Conservation (phyloP, 2,329 filamentous ascomycete genomes). For the Epichloe coenophiala region DNA sequence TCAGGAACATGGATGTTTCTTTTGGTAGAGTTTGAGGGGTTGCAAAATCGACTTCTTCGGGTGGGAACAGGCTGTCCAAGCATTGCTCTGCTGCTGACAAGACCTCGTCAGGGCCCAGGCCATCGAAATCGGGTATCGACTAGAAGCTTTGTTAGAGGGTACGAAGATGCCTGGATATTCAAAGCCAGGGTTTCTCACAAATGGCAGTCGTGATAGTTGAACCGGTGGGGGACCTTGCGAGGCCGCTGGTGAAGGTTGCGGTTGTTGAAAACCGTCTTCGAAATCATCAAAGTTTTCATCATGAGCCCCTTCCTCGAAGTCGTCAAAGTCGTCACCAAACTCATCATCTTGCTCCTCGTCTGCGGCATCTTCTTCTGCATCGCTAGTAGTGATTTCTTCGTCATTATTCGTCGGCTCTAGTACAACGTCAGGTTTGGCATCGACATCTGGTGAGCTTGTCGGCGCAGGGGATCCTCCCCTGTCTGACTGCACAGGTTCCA, state of each 20-base stretch:
- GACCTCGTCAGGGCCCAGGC: slow-evolving; percentile 47
- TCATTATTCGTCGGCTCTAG: slow-evolving; percentile 10
- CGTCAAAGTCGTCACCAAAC: slow-evolving; percentile 48
- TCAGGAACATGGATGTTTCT: slow-evolving; percentile 60
- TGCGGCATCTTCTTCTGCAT: neutral
- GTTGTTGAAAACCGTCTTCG: slow-evolving; percentile 55
- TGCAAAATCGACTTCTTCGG: slow-evolving; percentile 38
- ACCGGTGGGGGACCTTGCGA: slow-evolving; percentile 19
- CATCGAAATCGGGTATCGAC: slow-evolving; percentile 56
- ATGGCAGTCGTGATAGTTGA: slow-evolving; percentile 29
- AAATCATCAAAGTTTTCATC: slow-evolving; percentile 54
- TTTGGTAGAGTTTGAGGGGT: slow-evolving; percentile 36
- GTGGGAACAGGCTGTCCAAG: slow-evolving; percentile 51
- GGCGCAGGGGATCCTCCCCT: neutral
- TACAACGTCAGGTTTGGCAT: slow-evolving; percentile 40
- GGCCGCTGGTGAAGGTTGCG: slow-evolving; percentile 18
- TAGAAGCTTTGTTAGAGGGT: slow-evolving; percentile 19
- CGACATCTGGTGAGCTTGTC: slow-evolving; percentile 20
- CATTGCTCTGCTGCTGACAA: slow-evolving; percentile 49
- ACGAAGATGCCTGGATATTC: neutral
- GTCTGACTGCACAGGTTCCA: slow-evolving; percentile 21
- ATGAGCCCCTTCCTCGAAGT: slow-evolving; percentile 46
- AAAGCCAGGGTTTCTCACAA: slow-evolving; percentile 20
- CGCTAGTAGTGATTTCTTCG: neutral
- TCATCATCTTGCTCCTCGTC: slow-evolving; percentile 21